Percentiles rank a stretch among this genome's conserved stretches.
Evolutionary conservation across 169 alveolate genomes (phyloP).

Genomic region (Perkinsus marinus): DNA sequence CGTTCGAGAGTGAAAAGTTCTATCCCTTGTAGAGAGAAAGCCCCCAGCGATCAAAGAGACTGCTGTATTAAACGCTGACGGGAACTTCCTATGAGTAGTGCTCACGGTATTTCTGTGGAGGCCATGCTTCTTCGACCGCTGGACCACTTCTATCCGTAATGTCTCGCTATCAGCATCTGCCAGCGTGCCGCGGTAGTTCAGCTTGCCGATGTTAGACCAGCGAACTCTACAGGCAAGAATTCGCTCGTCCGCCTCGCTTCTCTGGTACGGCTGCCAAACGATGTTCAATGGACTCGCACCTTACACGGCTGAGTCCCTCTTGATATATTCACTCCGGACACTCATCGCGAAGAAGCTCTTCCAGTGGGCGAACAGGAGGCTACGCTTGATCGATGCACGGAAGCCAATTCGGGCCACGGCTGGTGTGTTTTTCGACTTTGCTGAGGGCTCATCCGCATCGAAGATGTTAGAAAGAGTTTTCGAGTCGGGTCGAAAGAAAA

Average conservation of each 20-base stretch:
- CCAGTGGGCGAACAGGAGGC: neutral
- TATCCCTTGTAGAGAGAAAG: too few species aligned
- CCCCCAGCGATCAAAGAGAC: too few species aligned
- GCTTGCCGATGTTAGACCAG: neutral
- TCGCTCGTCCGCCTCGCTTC: too few species aligned
- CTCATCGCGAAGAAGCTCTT: neutral
- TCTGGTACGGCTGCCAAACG: too few species aligned
- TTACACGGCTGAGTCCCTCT: neutral
- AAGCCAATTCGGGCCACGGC: neutral
- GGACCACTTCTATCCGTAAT: neutral
- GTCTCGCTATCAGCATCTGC: neutral
- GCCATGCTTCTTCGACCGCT: neutral
- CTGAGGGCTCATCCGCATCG: neutral
- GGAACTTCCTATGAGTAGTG: too few species aligned
- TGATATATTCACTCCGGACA: neutral
- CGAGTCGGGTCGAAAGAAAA: neutral
- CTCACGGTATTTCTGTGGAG: neutral
- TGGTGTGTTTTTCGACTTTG: neutral
- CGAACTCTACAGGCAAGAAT: neutral
- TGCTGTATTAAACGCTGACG: too few species aligned
- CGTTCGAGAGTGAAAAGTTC: too few species aligned
- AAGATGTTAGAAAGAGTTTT: neutral
- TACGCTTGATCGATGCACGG: neutral
- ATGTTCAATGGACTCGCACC: neutral
- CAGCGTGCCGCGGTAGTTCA: neutral